phyloP scores from a whole-genome alignment of 306 rosid genomes.

The Phaseolus lunatus region DNA sequence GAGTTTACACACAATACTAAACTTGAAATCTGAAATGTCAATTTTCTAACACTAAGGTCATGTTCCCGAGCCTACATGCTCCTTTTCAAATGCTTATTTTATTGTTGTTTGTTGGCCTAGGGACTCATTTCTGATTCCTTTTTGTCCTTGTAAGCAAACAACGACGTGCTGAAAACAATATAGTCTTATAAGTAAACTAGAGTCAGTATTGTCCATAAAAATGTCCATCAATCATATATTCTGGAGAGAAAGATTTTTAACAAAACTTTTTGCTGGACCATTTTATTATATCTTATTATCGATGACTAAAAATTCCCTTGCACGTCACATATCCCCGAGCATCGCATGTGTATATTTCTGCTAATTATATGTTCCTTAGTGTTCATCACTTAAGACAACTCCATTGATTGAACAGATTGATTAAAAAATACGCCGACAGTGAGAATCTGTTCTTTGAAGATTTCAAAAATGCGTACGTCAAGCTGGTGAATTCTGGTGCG shows the following conservation, averaged over 20 bases:
- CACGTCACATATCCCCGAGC: slow-evolving; percentile 38
- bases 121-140: not conserved
- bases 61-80: slow-evolving; percentile 1
- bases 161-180: slow-evolving; percentile 6
- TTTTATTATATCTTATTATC: slow-evolving; percentile 10
- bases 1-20: not conserved
- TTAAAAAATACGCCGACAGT: slow-evolving; percentile 71
- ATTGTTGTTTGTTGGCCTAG: not conserved
- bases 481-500: slow-evolving; percentile 90
- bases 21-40: slow-evolving; percentile 30
- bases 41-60: not conserved
- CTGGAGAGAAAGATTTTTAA: not conserved
- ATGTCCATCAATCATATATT: not conserved
- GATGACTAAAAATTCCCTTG: slow-evolving; percentile 17
- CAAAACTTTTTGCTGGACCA: not conserved
- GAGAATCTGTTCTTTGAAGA: slow-evolving; percentile 82
- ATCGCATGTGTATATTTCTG: slow-evolving; percentile 36
- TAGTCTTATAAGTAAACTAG: slow-evolving; percentile 12
- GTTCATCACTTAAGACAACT: slow-evolving; percentile 39
- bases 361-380: slow-evolving; percentile 36
- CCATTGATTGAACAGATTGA: slow-evolving; percentile 72
- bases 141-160: slow-evolving; percentile 7
- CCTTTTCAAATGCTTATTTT: not conserved
- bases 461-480: slow-evolving; percentile 78
- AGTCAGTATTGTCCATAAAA: not conserved